Evolutionary conservation across 2,329 filamentous ascomycete species (phyloP), one percentile per base, ranked within the genome.

Genomic region (Rachicladosporium sp.): DNA sequence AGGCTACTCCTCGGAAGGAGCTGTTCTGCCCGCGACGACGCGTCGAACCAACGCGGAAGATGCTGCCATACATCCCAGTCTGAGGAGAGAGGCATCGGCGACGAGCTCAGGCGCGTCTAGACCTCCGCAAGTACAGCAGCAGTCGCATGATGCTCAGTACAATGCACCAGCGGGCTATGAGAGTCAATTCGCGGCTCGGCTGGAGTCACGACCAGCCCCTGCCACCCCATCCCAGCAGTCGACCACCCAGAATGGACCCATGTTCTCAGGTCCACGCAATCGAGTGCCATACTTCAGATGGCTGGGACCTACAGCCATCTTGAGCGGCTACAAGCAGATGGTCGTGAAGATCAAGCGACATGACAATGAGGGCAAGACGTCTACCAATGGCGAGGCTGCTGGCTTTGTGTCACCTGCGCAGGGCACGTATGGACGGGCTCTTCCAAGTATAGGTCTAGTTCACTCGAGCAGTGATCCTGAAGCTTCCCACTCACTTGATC

Each of bases 271-370:
- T 6, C 49, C 53, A 9, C 65, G 56, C 67, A 73, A 81, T 53
- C 73, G 80, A 39, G 83, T 93, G 46, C 86, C 86, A 0, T 94
- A 91, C 57, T 93, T 93, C 52, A 72, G 87, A 44, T 93, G 91
- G 60, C 91, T 93, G 56, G 87, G 86, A 0, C 84, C 85, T 0
- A 93, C 87, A 1, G 87, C 86, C 46, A 93, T 93, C 53, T 84
- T 91, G 38, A 86, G 86, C 1, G 86, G 86, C 13, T 93, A 87
- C 64, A 93, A 93, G 61, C 85, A 93, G 59, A 93, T 93, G 84
- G 83, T 93, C 19, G 79, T 82, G 43, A 79, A 81, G 39, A 76
- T 88, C 23, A 73, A 79, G 43, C 78, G 81, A 43, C 68, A 76
- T 43, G 71, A 77, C 15, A 70, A 71, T 15, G 77, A 76, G 33